Conservation (phyloP, 2,329 filamentous ascomycete species). For the Epichloe coenophiala region DNA sequence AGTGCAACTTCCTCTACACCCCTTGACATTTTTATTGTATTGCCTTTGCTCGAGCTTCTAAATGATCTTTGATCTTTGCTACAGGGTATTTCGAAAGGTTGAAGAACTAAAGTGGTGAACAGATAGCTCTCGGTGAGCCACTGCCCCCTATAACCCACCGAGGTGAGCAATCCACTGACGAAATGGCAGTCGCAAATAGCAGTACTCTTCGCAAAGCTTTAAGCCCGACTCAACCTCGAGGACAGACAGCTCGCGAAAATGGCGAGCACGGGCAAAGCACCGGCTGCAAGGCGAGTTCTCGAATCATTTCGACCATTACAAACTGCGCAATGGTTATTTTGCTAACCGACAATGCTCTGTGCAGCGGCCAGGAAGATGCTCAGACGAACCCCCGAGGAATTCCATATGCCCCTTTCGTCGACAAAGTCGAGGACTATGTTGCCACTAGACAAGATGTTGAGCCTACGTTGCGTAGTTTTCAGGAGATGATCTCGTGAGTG, state of each 20-base stretch:
- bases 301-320: too few relatives aligned
- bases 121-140: neutral
- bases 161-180: conserved; percentile 15
- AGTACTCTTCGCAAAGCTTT: conserved; percentile 10
- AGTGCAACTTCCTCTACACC: too few relatives aligned
- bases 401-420: conserved; percentile 71
- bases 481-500: conserved; percentile 83
- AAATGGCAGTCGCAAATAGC: conserved; percentile 19
- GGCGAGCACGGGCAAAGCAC: conserved; percentile 27
- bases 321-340: neutral
- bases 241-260: conserved; percentile 18
- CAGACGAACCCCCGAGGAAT: conserved; percentile 67
- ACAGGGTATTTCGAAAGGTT: neutral
- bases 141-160: conserved; percentile 17
- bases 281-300: conserved; percentile 19
- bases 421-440: conserved; percentile 81
- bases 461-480: conserved; percentile 66
- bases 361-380: conserved; percentile 31
- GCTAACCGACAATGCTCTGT: neutral
- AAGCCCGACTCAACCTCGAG: conserved; percentile 10
- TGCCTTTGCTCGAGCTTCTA: too few relatives aligned
- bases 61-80: neutral
- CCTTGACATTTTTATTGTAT: too few relatives aligned
- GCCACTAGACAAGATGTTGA: conserved; percentile 67
- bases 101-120: neutral